phyloP scores from a whole-genome alignment of 495 filamentous ascomycete genomes.

The Physcia stellaris region DNA sequence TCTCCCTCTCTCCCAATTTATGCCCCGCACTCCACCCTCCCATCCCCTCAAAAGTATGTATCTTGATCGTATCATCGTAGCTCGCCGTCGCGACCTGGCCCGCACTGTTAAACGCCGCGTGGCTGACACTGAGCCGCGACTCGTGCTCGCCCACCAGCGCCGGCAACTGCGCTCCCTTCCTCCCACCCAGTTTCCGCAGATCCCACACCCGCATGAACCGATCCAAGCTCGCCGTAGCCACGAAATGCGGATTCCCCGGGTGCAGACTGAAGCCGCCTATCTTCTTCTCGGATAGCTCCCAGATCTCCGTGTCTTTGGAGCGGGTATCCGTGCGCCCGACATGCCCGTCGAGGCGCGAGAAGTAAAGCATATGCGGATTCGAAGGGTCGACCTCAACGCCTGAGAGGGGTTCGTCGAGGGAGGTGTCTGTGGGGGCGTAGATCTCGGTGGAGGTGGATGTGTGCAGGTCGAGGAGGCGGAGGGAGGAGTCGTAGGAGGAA shows the following conservation, averaged over 20 bases:
- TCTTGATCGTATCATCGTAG: conserved; percentile 91
- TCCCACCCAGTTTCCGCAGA: conserved; percentile 57
- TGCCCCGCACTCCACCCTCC: conserved; percentile 50
- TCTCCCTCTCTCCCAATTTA: conserved; percentile 41
- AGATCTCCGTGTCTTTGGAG: conserved; percentile 40
- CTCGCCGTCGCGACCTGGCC: conserved; percentile 82
- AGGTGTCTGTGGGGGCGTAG: conserved; percentile 55
- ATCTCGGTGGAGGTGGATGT: conserved; percentile 65
- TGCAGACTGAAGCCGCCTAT: conserved; percentile 86
- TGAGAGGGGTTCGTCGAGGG: conserved; percentile 64
- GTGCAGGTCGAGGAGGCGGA: conserved; percentile 74
- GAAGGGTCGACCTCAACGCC: conserved; percentile 61
- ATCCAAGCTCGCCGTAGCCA: conserved; percentile 88
- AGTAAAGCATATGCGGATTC: conserved; percentile 65
- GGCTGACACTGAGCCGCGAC: conserved; percentile 72
- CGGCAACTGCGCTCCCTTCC: conserved; percentile 40
- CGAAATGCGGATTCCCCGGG: conserved; percentile 59
- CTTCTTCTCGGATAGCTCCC: conserved; percentile 80
- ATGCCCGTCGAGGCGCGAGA: conserved; percentile 70
- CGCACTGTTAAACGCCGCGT: conserved; percentile 70
- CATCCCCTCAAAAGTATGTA: conserved; percentile 62
- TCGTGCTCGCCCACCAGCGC: conserved; percentile 66
- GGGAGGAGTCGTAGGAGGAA: conserved; percentile 86
- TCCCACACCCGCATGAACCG: conserved; percentile 88
- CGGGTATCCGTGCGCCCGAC: conserved; percentile 72